Conservation (phyloP, 441 rosid genomes). For the Populus hybrid region DNA sequence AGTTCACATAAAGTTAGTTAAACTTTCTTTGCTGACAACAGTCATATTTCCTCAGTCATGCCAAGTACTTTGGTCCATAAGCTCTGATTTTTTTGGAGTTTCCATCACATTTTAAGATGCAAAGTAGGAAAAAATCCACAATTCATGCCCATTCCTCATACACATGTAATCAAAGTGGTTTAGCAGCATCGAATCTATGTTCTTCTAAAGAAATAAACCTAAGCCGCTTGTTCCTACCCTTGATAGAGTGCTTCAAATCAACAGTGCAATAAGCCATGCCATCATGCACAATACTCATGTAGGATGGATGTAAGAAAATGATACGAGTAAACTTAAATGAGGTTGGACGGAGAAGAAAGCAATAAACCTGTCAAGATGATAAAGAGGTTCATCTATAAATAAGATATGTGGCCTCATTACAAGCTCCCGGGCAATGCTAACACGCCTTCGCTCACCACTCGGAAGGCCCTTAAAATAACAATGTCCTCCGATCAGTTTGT, state of each 20-base stretch:
- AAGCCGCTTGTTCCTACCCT: background rate
- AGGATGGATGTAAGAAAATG: background rate
- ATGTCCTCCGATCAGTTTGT: conserved; percentile 95
- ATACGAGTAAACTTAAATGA: background rate
- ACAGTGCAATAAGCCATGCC: background rate
- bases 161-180: background rate
- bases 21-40: background rate
- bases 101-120: background rate
- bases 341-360: background rate
- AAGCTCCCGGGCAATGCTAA: conserved; percentile 92
- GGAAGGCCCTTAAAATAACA: conserved; percentile 94
- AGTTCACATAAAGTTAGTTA: background rate
- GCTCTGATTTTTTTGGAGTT: background rate
- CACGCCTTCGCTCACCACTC: conserved; percentile 95
- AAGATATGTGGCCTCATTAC: conserved; percentile 94
- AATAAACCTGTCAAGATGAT: conserved; percentile 87
- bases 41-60: background rate
- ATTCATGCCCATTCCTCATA: conserved; percentile 1
- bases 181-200: background rate
- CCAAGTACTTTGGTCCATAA: background rate
- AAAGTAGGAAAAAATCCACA: background rate
- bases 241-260: background rate
- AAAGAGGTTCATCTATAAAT: conserved; percentile 97
- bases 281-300: background rate
- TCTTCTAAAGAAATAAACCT: background rate